Evolutionary conservation across 2,329 filamentous ascomycete species (phyloP).

Genomic region (Fusarium burgessii): DNA sequence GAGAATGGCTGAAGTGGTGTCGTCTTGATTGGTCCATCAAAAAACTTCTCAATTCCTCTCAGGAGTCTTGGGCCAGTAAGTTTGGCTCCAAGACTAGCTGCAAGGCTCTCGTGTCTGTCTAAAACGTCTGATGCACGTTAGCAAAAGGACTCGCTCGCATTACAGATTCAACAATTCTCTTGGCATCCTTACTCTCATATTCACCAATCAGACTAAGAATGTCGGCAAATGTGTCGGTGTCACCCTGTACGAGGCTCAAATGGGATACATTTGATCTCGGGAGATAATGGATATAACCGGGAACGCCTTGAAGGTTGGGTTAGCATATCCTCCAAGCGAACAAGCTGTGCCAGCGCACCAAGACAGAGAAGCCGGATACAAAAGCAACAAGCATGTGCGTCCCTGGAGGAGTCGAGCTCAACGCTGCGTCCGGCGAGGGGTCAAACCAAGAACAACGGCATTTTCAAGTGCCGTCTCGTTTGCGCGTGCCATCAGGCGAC

Average conservation of each 20-base stretch:
- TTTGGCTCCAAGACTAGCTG: constrained; percentile 85
- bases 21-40: constrained; percentile 79
- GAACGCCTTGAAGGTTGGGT: constrained; percentile 37
- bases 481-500: constrained; percentile 17
- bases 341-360: constrained; percentile 35
- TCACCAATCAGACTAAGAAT: constrained; percentile 79
- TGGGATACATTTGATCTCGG: constrained; percentile 58
- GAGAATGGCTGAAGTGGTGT: constrained; percentile 67
- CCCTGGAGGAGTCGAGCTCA: constrained; percentile 38
- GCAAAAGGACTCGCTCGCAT: constrained; percentile 35
- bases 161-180: not conserved
- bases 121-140: constrained; percentile 70
- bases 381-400: constrained; percentile 40
- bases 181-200: constrained; percentile 71
- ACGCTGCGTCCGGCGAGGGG: constrained; percentile 28
- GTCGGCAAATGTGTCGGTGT: constrained; percentile 76
- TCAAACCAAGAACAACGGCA: constrained; percentile 14
- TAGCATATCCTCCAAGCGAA: constrained; percentile 39
- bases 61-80: constrained; percentile 85
- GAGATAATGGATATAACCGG: constrained; percentile 65
- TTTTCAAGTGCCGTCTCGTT: constrained; percentile 12
- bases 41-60: constrained; percentile 86
- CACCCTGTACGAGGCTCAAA: constrained; percentile 65
- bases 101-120: constrained; percentile 87
- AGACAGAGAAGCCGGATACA: constrained; percentile 38